These are phyloP conservation scores for Leucocoprinus leucothites DNA, from an alignment of 768 basidiomycete species.

Conservation along the genomic window DNA sequence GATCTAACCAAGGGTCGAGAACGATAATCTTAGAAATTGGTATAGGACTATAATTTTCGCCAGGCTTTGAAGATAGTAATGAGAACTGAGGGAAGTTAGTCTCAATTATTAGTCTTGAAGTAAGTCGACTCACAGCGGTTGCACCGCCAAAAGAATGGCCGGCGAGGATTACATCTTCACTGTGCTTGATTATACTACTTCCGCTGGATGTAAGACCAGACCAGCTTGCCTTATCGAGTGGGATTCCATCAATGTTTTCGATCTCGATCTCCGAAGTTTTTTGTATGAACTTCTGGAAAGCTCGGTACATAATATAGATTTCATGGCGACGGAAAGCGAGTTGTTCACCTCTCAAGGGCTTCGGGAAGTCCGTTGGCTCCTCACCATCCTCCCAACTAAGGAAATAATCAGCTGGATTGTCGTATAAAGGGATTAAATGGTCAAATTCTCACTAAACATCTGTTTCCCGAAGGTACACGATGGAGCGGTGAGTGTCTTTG, in stretches of 20 bases:
- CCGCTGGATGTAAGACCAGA: slow-evolving; percentile 18
- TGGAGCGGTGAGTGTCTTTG: slow-evolving; percentile 21
- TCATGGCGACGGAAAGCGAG: slow-evolving; percentile 68
- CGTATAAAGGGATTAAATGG: neutral
- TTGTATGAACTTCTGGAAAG: slow-evolving; percentile 53
- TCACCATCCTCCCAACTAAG: slow-evolving; percentile 27
- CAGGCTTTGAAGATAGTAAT: slow-evolving; percentile 49
- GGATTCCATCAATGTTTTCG: slow-evolving; percentile 32
- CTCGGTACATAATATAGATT: slow-evolving; percentile 58
- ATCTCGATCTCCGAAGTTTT: slow-evolving; percentile 30
- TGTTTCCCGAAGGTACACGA: slow-evolving; percentile 53
- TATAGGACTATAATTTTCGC: slow-evolving; percentile 37
- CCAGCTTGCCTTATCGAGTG: slow-evolving; percentile 42
- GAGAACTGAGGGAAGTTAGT: slow-evolving; percentile 41
- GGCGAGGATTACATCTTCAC: slow-evolving; percentile 34
- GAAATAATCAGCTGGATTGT: neutral
- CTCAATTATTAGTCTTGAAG: neutral
- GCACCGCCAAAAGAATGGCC: slow-evolving; percentile 50
- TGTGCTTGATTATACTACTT: slow-evolving; percentile 26
- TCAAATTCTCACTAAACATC: slow-evolving; percentile 48
- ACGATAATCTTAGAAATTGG: slow-evolving; percentile 58
- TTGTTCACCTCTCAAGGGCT: slow-evolving; percentile 64
- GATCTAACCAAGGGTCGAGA: slow-evolving; percentile 86
- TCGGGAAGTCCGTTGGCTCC: slow-evolving; percentile 23
- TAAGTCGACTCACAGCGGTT: slow-evolving; percentile 34